Conservation (phyloP, 139 green algal genomes). For the Chlamydomonas sp. region DNA sequence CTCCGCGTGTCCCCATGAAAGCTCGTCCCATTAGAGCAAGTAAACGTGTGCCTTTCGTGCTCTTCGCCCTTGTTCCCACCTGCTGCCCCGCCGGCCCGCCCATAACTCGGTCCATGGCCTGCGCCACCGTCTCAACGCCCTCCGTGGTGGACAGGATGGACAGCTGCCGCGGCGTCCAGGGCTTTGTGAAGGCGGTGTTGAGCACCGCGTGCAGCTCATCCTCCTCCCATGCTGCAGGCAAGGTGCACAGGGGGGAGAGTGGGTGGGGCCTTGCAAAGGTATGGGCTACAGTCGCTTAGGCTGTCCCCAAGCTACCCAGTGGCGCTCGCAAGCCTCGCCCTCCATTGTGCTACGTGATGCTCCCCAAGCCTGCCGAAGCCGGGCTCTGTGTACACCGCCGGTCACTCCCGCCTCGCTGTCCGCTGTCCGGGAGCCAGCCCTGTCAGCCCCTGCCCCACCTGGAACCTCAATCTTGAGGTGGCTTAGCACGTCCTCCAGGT, state of each 20-base stretch:
- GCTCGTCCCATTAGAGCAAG: too few relatives aligned
- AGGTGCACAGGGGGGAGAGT: neutral
- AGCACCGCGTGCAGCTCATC: constrained; percentile 49
- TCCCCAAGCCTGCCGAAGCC: neutral
- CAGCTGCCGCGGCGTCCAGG: constrained; percentile 69
- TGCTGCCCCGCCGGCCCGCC: neutral
- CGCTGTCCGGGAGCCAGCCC: too few relatives aligned
- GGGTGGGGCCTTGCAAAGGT: neutral
- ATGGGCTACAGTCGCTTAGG: too few relatives aligned
- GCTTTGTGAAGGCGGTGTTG: constrained; percentile 35
- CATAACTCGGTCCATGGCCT: constrained; percentile 63
- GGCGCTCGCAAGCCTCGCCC: neutral
- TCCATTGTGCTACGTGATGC: neutral
- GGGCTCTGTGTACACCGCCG: too few relatives aligned
- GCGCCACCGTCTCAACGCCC: constrained; percentile 67
- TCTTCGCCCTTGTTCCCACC: neutral
- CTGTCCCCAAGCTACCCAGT: neutral
- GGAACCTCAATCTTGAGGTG: constrained; percentile 73
- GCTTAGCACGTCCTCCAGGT: constrained; percentile 77
- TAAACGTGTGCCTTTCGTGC: neutral
- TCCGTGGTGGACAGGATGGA: constrained; percentile 57
- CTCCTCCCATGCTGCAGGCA: constrained; percentile 46
- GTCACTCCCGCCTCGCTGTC: too few relatives aligned
- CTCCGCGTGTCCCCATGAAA: too few relatives aligned
- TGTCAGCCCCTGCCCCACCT: neutral